Evolutionary conservation across 176 grass and related monocot species (phyloP).

Genomic region (Tillandsia leiboldiana): DNA sequence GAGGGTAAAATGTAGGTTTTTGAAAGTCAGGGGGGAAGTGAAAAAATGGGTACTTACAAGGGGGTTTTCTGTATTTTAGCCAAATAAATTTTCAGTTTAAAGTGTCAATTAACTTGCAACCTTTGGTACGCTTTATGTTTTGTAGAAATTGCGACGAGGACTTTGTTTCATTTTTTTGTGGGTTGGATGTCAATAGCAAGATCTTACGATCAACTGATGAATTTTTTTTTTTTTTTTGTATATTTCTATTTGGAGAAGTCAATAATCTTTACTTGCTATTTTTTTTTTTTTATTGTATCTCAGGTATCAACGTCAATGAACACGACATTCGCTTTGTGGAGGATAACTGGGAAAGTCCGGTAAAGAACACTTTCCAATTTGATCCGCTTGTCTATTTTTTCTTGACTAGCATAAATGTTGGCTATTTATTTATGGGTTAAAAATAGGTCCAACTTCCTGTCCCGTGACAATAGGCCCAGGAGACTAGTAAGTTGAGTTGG

Average conservation of each 20-base stretch:
- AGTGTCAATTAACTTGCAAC: no score
- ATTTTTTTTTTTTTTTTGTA: neutral
- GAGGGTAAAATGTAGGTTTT: no score
- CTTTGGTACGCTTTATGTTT: no score
- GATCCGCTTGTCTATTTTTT: slow-evolving; percentile 4
- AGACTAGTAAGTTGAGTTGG: no score
- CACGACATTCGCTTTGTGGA: slow-evolving; percentile 98
- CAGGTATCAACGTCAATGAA: slow-evolving; percentile 66
- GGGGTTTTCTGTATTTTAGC: no score
- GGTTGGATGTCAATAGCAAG: neutral
- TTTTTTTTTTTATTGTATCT: slow-evolving; percentile 5
- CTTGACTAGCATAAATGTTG: slow-evolving; percentile 3
- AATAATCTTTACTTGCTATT: neutral
- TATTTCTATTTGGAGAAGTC: slow-evolving; percentile 8
- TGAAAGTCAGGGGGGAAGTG: no score
- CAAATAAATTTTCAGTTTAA: no score
- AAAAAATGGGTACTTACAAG: no score
- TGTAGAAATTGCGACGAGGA: neutral
- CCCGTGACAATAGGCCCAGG: no score
- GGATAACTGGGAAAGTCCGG: slow-evolving; percentile 97
- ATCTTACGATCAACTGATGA: neutral
- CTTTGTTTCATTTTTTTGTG: neutral
- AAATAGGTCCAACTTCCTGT: no score
- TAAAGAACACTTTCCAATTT: slow-evolving; percentile 22
- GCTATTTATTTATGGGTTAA: no score